These are phyloP conservation scores for Cenococcum geophilum DNA, from an alignment of 495 filamentous ascomycete species.

Conservation along the genomic window DNA sequence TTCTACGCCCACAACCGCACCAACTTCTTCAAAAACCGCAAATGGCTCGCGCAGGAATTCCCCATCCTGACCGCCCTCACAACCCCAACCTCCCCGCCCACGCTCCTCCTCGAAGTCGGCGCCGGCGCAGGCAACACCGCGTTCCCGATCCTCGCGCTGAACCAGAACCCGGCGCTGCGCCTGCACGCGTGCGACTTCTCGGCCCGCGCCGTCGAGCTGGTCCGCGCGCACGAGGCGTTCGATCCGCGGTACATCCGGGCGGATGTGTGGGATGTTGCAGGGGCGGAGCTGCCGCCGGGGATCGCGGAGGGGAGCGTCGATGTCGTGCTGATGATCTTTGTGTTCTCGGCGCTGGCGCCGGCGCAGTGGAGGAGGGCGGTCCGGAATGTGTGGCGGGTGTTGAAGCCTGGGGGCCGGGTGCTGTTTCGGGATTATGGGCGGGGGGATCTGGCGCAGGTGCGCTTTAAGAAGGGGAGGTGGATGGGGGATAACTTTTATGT, in stretches of 20 bases:
- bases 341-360: slow-evolving; percentile 87
- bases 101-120: slow-evolving; percentile 77
- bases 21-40: slow-evolving; percentile 98
- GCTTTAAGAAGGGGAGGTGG: slow-evolving; percentile 89
- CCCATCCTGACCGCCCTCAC: slow-evolving; percentile 70
- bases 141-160: slow-evolving; percentile 77
- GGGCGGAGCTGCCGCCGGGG: slow-evolving; percentile 64
- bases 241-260: slow-evolving; percentile 63
- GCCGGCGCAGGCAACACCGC: slow-evolving; percentile 95
- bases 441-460: slow-evolving; percentile 90
- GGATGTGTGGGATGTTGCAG: slow-evolving; percentile 85
- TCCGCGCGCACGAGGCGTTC: slow-evolving; percentile 63
- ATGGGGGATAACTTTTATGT: slow-evolving; percentile 96
- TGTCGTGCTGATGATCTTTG: slow-evolving; percentile 88
- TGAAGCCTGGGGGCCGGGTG: slow-evolving; percentile 85
- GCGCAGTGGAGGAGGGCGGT: slow-evolving; percentile 78
- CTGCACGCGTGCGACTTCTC: slow-evolving; percentile 93
- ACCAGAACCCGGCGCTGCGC: slow-evolving; percentile 69
- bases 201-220: slow-evolving; percentile 81
- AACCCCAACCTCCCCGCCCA: slow-evolving; percentile 51
- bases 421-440: slow-evolving; percentile 94
- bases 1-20: slow-evolving; percentile 93
- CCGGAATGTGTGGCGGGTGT: slow-evolving; percentile 66
- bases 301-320: slow-evolving; percentile 73
- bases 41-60: slow-evolving; percentile 94